A percentile compares a stretch with the other conserved stretches of the same genome.
phyloP scores from a whole-genome alignment of 805 yeast species.

The Saccharomyces mikatae region DNA sequence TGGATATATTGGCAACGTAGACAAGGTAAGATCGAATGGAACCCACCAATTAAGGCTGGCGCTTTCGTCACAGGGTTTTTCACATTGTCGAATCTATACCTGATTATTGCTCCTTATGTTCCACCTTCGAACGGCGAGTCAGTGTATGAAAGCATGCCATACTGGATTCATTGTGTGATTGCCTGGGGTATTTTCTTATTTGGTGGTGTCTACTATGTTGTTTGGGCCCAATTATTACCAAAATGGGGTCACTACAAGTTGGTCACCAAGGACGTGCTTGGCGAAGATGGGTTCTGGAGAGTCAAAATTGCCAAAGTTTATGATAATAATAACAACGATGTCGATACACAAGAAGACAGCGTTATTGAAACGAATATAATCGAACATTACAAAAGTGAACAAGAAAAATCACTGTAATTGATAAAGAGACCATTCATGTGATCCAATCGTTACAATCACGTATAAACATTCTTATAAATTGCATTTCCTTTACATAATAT shows the following conservation, averaged over 20 bases:
- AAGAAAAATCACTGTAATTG: background rate
- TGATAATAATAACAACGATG: background rate
- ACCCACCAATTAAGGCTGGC: slow-evolving; percentile 63
- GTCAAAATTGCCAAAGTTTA: slow-evolving; percentile 37
- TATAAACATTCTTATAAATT: background rate
- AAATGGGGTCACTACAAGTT: slow-evolving; percentile 43
- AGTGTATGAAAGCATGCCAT: slow-evolving; percentile 64
- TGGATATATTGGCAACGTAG: slow-evolving; percentile 45
- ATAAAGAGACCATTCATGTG: background rate
- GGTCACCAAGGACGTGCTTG: slow-evolving; percentile 45
- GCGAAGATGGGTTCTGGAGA: slow-evolving; percentile 69
- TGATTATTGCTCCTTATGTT: slow-evolving; percentile 69
- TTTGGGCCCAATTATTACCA: slow-evolving; percentile 57
- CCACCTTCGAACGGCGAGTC: slow-evolving; percentile 62
- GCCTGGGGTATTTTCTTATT: slow-evolving; percentile 66
- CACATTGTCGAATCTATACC: slow-evolving; percentile 53
- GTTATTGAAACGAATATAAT: background rate
- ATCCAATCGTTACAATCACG: background rate
- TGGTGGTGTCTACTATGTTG: slow-evolving; percentile 59
- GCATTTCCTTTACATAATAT: background rate
- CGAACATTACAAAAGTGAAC: background rate
- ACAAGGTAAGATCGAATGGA: slow-evolving; percentile 51
- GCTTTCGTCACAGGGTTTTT: slow-evolving; percentile 58
- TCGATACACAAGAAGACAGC: background rate
- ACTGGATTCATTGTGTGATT: slow-evolving; percentile 75